Evolutionary conservation across 202 grass and related monocot genomes (phyloP), one percentile per base, ranked within the genome.

Genomic region (Setaria italica): DNA sequence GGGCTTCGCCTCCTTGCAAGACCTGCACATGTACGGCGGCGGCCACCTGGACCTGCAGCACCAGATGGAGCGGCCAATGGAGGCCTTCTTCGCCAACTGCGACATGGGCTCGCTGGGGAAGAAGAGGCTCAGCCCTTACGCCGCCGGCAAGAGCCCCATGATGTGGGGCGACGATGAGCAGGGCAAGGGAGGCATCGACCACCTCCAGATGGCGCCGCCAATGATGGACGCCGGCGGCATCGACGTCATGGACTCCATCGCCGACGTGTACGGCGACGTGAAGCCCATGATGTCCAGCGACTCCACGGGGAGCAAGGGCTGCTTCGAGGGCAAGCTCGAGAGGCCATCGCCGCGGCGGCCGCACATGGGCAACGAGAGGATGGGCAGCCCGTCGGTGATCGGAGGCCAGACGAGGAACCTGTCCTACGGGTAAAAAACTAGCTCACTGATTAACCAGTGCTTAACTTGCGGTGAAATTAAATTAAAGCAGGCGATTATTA

Each of bases 11-110:
- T 90, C 97, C 9, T 87, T 97, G 54, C 94, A 99, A 78, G 92
- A 99, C 80, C 83, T 97, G 35, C 87, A 97, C 80, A 78, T 97
- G 50, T 97, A 94, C 32, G 92, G 87, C 11, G 81, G 71, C 12
- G 72, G 67, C 3, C 91, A 92, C 70, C 72, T 99, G 72, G 97
- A 99, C 74, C 89, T 97, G 64, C 93, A 95, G 80, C 91, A 91
- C 72, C 94, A 94, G 34, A 90, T 90, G 87, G 94, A 97, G 16
- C 77, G 81, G 86, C 83, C 97, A 8, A 78, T 97, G 51, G 93
- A 92, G 75, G 76, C 80, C 74, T 95, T 95, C 91, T 94, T 92
- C 73, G 83, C 86, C 1, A 84, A 86, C 86, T 85, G 81, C 67
- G 89, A 92, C 7, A 56, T 90, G 29, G 78, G 83, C 35, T 90